Conservation (phyloP, 805 yeast genomes). For the Saturnispora mendoncae region DNA sequence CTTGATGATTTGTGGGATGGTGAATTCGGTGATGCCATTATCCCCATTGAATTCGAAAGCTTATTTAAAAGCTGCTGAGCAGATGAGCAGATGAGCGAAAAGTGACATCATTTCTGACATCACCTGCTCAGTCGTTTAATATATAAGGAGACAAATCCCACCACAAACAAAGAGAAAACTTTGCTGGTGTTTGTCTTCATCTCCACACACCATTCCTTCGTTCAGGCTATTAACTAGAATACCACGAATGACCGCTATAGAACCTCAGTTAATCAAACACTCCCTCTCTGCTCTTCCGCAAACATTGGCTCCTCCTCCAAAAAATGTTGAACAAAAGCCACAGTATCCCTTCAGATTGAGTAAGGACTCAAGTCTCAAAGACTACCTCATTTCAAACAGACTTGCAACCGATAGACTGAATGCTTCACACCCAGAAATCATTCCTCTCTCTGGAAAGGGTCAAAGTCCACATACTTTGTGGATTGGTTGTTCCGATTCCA, state of each 20-base stretch:
- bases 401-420: slow-evolving; percentile 38
- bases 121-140: not conserved
- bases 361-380: slow-evolving; percentile 40
- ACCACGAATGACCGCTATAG: slow-evolving; percentile 13
- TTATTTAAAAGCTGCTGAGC: not conserved
- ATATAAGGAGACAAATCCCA: not conserved
- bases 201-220: slow-evolving; percentile 7
- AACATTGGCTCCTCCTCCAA: slow-evolving; percentile 8
- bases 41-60: slow-evolving; percentile 4
- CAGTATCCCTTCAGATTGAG: slow-evolving; percentile 35
- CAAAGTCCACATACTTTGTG: slow-evolving; percentile 90
- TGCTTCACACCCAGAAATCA: slow-evolving; percentile 45
- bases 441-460: slow-evolving; percentile 64
- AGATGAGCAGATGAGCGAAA: slow-evolving; percentile 1
- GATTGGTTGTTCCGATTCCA: slow-evolving; percentile 91
- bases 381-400: slow-evolving; percentile 41
- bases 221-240: slow-evolving; percentile 6
- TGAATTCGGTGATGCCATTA: slow-evolving; percentile 3
- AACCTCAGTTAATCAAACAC: slow-evolving; percentile 4
- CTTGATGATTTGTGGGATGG: slow-evolving; percentile 3
- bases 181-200: not conserved
- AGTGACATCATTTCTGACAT: slow-evolving; percentile 1
- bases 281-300: slow-evolving; percentile 2
- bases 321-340: not conserved
- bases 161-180: not conserved